Evolutionary conservation across 2,329 filamentous ascomycete species (phyloP), one percentile per base, ranked within the genome.

Genomic region (Aspergillus hiratsukae): DNA sequence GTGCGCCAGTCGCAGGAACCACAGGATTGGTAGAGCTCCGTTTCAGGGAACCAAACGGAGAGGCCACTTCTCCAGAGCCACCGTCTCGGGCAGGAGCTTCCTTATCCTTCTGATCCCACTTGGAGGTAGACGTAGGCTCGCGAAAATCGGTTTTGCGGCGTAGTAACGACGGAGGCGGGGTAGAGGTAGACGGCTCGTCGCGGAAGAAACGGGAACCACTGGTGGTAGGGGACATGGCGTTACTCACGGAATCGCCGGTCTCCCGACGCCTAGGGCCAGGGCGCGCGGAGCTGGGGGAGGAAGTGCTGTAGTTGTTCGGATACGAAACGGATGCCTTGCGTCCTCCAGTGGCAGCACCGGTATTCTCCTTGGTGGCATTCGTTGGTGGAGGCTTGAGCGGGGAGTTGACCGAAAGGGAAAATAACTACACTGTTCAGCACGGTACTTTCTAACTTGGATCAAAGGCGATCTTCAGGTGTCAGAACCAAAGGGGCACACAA

Each of bases 401-500:
- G 37, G 94, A 97, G 73, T 97, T 99, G 70, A 99, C 91, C 61
- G 95, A 94, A 51, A 83, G 84, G 51, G 85, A 76, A 74, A 97
- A 97, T 61, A 89, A 79, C 88, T 96, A 72, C 51, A 67, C 64
- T 55, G 62, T 58, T 71, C 60, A 70, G 63, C 58, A 56, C 51
- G 29, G 48, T 55, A 61, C 62, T 60, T 43, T 40, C 51, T 35
- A 52, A 52, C 25, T 40, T 40, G 5, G 51, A 43, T n/a, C 27
- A 45, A 54, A 45, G 45, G 43, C 10, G n/a, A 51, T 46, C 11
- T 23, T 21, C 43, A 23, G 23, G 21, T 17, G 31, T 37, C 31
- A 37, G 43, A 46, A 23, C 8, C 11, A 25, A 23, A 11, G 21
- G 37, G 53, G 46, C 19, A 50, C 41, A 43, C 28, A 49, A 51